Percentiles rank a stretch among this genome's conserved stretches.
Evolutionary conservation across 73 alveolate genomes (phyloP).

Genomic region (Diophrys appendiculata): DNA sequence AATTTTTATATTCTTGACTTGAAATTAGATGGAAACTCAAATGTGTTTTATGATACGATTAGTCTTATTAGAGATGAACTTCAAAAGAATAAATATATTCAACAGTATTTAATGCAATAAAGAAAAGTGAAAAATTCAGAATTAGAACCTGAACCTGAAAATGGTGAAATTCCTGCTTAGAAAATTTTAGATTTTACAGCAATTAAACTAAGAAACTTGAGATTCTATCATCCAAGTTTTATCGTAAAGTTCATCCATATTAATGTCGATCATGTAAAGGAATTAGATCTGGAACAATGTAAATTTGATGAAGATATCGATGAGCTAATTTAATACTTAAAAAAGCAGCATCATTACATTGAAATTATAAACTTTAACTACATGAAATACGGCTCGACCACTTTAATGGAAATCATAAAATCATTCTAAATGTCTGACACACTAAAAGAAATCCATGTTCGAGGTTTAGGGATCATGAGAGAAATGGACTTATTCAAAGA

Average conservation of each 20-base stretch:
- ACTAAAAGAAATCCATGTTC: background rate
- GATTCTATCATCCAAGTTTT: background rate
- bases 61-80: background rate
- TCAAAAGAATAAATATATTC: background rate
- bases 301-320: background rate
- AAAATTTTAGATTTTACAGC: background rate
- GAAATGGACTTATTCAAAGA: background rate
- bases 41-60: background rate
- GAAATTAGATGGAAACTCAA: background rate
- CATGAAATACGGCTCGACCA: background rate
- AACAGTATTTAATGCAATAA: no score
- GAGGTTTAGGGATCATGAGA: background rate
- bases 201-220: no score
- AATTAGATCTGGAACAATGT: background rate
- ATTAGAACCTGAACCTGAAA: background rate
- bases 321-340: background rate
- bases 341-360: background rate
- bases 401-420: background rate
- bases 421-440: background rate
- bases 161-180: background rate
- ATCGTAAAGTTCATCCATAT: background rate
- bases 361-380: background rate
- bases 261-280: background rate
- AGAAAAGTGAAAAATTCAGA: no score
- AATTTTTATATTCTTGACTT: background rate